These are phyloP conservation scores for Fremontodendron californicum DNA, from an alignment of 345 rosid species.

Conservation along the genomic window DNA sequence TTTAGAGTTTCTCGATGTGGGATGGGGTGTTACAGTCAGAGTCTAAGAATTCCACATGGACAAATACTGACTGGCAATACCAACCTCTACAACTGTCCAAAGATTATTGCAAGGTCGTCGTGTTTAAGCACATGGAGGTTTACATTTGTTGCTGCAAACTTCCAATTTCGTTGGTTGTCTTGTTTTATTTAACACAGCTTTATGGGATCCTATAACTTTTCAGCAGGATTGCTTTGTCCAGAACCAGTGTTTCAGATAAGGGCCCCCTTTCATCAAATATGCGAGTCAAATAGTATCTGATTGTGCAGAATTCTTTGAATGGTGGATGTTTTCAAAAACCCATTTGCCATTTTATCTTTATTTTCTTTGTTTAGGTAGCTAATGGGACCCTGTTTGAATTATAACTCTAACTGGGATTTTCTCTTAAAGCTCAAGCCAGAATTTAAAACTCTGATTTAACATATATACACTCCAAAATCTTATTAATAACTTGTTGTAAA, in stretches of 20 bases:
- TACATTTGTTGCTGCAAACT: neutral
- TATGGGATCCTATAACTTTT: conserved; percentile 2
- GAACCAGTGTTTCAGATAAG: conserved; percentile 1
- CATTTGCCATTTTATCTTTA: neutral
- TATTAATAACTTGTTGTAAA: neutral
- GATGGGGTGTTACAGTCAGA: no score
- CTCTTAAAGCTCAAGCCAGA: neutral
- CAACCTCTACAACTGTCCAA: neutral
- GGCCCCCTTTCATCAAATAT: neutral
- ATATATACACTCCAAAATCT: neutral
- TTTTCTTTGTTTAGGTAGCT: neutral
- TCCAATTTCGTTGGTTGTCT: conserved; percentile 8
- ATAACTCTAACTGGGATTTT: neutral
- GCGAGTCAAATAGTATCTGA: neutral
- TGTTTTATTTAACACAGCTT: neutral
- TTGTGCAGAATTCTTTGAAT: neutral
- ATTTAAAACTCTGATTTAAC: neutral
- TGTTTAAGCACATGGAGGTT: neutral
- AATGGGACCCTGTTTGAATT: neutral
- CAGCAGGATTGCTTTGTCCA: conserved; percentile 10
- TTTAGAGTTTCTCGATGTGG: no score
- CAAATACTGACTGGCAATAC: neutral
- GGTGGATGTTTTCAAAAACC: neutral
- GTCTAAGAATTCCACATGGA: conserved; percentile 13
- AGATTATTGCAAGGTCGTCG: neutral